phyloP scores from a whole-genome alignment of 805 yeast species.

The Lipomyces anomalus region DNA sequence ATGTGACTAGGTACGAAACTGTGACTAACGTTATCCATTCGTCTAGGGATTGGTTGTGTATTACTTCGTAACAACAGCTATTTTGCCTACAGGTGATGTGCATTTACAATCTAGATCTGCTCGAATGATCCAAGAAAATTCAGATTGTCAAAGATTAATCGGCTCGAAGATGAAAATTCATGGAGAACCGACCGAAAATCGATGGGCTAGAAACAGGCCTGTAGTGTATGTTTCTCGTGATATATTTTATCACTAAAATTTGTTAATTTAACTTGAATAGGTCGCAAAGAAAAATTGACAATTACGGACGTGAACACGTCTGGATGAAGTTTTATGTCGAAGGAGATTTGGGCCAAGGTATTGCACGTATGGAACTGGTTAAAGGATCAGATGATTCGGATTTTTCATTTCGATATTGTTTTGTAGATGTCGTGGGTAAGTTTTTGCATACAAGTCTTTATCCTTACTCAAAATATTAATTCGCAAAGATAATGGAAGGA shows the following conservation, averaged over 20 bases:
- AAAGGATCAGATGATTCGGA: conserved; percentile 40
- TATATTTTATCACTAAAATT: neutral
- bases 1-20: neutral
- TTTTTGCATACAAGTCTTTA: no score
- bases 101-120: conserved; percentile 79
- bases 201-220: conserved; percentile 83
- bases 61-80: conserved; percentile 51
- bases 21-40: neutral
- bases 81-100: conserved; percentile 82
- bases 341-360: conserved; percentile 52
- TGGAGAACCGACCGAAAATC: conserved; percentile 60
- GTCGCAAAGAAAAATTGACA: conserved; percentile 50
- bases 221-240: conserved; percentile 36
- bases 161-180: conserved; percentile 66
- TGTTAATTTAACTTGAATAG: no score
- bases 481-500: neutral
- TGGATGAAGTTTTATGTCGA: conserved; percentile 76
- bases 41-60: conserved; percentile 22
- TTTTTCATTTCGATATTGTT: conserved; percentile 57
- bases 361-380: conserved; percentile 68
- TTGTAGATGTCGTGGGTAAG: conserved; percentile 52
- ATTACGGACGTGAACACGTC: conserved; percentile 68
- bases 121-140: conserved; percentile 58
- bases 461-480: no score
- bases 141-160: conserved; percentile 49